Conservation (phyloP, 257 asterid species). For the Solanum habrochaites region DNA sequence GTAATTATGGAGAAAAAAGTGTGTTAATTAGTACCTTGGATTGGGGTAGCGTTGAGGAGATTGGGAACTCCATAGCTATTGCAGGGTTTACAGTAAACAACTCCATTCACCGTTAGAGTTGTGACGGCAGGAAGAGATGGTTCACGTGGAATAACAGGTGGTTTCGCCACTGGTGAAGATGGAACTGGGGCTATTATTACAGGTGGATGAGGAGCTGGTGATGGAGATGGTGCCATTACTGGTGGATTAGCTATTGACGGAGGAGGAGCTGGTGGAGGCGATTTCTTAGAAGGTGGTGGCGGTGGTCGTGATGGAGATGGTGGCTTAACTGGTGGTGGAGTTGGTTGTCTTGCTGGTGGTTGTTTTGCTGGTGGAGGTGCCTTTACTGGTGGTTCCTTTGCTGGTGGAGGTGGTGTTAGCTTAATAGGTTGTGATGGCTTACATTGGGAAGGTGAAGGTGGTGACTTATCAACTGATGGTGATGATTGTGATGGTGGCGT, state of each 20-base stretch:
- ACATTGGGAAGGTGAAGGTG: neutral
- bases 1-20: neutral
- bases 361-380: neutral
- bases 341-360: neutral
- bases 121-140: neutral
- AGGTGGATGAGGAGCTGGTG: neutral
- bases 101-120: neutral
- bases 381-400: neutral
- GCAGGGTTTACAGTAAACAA: slow-evolving; percentile 22
- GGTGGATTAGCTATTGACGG: neutral
- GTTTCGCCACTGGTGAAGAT: neutral
- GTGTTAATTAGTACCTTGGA: slow-evolving; percentile 2
- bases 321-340: neutral
- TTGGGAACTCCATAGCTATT: slow-evolving; percentile 15
- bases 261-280: neutral
- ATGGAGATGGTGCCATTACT: neutral
- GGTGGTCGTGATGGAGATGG: neutral
- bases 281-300: neutral
- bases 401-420: neutral
- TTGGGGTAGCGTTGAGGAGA: slow-evolving; percentile 6
- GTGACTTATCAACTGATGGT: neutral
- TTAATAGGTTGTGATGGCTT: neutral
- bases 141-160: neutral
- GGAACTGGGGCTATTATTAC: neutral
- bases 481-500: neutral